Base-by-base conservation (phyloP, 805 yeast species). In the Metschnikowia gelsemii region DNA sequence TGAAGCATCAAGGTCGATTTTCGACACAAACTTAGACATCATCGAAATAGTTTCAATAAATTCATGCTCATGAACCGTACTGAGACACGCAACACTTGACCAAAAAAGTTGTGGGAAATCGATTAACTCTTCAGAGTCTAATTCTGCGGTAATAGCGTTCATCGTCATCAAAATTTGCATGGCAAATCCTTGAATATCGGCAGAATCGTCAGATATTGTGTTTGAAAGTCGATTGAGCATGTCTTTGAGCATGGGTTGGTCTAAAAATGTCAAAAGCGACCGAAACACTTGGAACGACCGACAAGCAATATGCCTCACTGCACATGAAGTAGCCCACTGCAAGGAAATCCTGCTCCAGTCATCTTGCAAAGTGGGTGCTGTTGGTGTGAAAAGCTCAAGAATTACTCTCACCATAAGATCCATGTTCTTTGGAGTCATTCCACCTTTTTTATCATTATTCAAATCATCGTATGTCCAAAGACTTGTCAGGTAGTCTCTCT, bases 91-190 rank as follows among this genome's bases (percentile, higher is more conserved):
- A 11, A 89, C 93, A 24, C 90, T 79, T 0, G 90, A 84, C 99
- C 99, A 93, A 58, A 91, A 93, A 28, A 95, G 66, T 57, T 90
- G 97, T 0, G 99, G 98, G 61, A 84, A 88, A 49, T 87, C 85
- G 42, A 87, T 82, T 46, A 93, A 66, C 50, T 85, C 83, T 27
- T 79, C 85, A 7, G 91, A 75, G 51, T 82, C 86, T 32, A 89
- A 65, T 55, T 88, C 95, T 0, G 96, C 93, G 2, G 91, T 86
- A 11, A 89, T 81, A 0, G 97, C 96, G 65, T 91, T 89, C 54
- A 93, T 63, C 0, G 99, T 91, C 97, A 93, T 91, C 49, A 93
- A 66, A 40, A 93, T 93, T 63, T 93, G 99, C 90, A 93, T 87
- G 0, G 97, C 83, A 63, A 95, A 95, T 0, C 96, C 96, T 63